Evolutionary conservation across 495 filamentous ascomycete species (phyloP).

Genomic region (Trichoderma parareesei): DNA sequence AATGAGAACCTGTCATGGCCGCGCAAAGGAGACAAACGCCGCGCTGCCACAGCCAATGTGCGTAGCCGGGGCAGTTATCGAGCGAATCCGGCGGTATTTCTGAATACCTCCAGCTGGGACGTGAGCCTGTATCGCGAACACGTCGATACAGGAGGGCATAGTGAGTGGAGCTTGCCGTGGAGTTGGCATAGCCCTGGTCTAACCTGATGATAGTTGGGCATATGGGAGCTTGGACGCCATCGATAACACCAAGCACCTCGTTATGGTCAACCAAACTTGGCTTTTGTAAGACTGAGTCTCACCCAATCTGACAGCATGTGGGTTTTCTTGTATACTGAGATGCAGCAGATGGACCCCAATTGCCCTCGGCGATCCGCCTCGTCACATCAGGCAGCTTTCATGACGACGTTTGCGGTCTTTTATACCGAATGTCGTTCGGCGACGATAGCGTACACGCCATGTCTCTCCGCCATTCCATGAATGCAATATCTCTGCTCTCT

Average conservation of each 20-base stretch:
- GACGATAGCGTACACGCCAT: slow-evolving; percentile 15
- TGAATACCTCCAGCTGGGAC: slow-evolving; percentile 9
- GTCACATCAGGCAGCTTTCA: slow-evolving; percentile 13
- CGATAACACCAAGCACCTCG: neutral
- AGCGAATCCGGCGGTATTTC: neutral
- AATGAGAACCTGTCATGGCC: slow-evolving; percentile 21
- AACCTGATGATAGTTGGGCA: neutral
- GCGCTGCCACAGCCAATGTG: slow-evolving; percentile 2
- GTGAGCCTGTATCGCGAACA: slow-evolving; percentile 13
- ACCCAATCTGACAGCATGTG: no score
- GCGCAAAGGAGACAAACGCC: slow-evolving; percentile 13
- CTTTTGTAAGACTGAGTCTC: neutral
- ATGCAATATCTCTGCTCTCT: slow-evolving; percentile 15
- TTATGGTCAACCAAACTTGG: neutral
- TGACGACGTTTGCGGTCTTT: slow-evolving; percentile 14
- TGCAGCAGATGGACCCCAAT: neutral
- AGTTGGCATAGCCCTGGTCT: neutral
- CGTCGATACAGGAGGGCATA: slow-evolving; percentile 8
- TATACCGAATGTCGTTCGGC: slow-evolving; percentile 17
- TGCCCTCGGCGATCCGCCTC: slow-evolving; percentile 5
- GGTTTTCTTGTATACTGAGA: neutral
- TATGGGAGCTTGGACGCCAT: neutral
- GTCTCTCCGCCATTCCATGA: slow-evolving; percentile 17
- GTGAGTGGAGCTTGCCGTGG: neutral
- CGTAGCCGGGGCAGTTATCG: neutral